phyloP scores from a whole-genome alignment of 2,329 filamentous ascomycete genomes.

The Sclerotinia sclerotiorum region DNA sequence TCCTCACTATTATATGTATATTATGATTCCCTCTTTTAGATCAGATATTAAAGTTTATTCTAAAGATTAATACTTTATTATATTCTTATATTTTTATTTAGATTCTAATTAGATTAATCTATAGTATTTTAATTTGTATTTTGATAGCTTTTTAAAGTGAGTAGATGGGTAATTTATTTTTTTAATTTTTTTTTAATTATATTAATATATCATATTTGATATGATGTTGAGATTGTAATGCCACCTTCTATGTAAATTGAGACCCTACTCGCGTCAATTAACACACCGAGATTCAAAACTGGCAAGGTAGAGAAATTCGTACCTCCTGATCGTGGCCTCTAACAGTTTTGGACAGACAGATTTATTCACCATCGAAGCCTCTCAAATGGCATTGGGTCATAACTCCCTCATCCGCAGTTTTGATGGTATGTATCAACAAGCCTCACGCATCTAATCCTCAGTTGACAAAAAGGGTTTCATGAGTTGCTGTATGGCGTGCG shows the following conservation, averaged over 20 bases:
- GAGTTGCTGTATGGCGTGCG: conserved; percentile 55
- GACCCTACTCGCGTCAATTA: conserved; percentile 8
- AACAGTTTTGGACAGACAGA: conserved; percentile 25
- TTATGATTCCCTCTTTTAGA: too few species aligned
- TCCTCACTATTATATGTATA: too few species aligned
- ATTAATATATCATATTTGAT: too few species aligned
- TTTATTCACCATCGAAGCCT: conserved; percentile 58
- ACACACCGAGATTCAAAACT: conserved; percentile 16
- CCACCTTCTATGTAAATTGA: conserved; percentile 17
- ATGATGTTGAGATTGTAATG: too few species aligned
- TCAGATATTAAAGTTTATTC: too few species aligned
- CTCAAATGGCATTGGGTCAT: conserved; percentile 62
- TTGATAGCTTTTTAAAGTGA: too few species aligned
- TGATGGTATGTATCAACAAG: conserved; percentile 63
- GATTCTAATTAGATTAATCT: too few species aligned
- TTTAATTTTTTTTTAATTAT: too few species aligned
- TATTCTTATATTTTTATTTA: too few species aligned
- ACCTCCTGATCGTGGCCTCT: not conserved
- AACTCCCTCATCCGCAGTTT: conserved; percentile 63
- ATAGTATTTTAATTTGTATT: too few species aligned
- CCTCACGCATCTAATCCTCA: conserved; percentile 48
- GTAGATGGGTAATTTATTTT: too few species aligned
- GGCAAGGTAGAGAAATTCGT: conserved; percentile 17
- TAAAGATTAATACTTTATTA: too few species aligned
- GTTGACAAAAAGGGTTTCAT: conserved; percentile 58